Evolutionary conservation across 768 basidiomycete species (phyloP), one percentile per base, ranked within the genome.

Genomic region (Trametes meyenii): DNA sequence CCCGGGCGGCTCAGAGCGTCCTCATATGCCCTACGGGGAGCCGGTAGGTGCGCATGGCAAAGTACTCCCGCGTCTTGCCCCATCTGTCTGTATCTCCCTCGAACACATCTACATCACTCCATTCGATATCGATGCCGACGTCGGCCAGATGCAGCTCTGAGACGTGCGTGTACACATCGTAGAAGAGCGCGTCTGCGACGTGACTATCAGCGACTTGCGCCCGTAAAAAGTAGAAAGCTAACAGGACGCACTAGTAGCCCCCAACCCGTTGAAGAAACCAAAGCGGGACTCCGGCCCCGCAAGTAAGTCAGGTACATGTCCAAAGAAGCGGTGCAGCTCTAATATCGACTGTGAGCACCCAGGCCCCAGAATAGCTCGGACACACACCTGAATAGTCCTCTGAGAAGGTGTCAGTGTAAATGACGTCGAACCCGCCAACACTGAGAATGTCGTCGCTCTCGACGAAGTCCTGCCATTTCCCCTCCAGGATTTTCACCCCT

Each of bases 181-280:
- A 94, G 70, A 96, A 94, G 8, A 89, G 77, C 0, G 87, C 80
- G 76, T 96, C 94, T 96, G n/a, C 45, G 62, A 35, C 50, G 40
- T 23, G 1, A 36, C 24, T 21, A 7, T 52, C 24, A 42, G 48
- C 43, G 24, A 4, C 7, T 19, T 26, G 38, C 10, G 45, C n/a
- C 14, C 39, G 24, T 7, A 16, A 38, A 5, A 3, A 21, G 21
- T 44, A 42, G 1, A 19, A 12, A 17, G 11, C 14, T 43, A 17
- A n/a, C 21, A n/a, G 17, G 42, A 62, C 88, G 72, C 70, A 90
- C 93, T 94, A 8, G 94, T 98, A 33, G 96, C 96, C 16, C 93
- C 97, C 10, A 99, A 83, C 13, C 97, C 97, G 70, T 99, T 94
- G 82, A 98, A 99, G 76, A 98, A 99, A 62, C 94, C 89, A 71